These are phyloP conservation scores for Ceratobasidium sp. DNA, from an alignment of 1,284 basidiomycete species.

Conservation along the genomic window DNA sequence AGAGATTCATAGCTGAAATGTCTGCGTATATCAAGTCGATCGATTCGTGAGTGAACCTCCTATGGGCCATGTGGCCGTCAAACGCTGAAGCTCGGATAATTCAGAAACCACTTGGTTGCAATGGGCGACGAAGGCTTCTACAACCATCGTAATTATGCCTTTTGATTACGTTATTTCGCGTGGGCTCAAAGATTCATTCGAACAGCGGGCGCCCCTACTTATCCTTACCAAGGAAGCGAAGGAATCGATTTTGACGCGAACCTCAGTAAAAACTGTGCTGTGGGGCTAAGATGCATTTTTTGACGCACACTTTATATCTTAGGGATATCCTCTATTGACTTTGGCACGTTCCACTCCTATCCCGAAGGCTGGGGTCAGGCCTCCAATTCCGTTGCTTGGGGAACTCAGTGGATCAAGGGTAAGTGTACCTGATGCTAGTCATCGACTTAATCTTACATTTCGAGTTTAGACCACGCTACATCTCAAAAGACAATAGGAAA, in stretches of 20 bases:
- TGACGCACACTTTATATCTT: background rate
- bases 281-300: background rate
- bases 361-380: slow-evolving; percentile 43
- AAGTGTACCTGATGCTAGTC: background rate
- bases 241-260: slow-evolving; percentile 41
- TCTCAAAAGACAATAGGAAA: slow-evolving; percentile 60
- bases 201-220: slow-evolving; percentile 24
- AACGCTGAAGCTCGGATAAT: background rate
- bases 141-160: slow-evolving; percentile 34
- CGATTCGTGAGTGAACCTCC: slow-evolving; percentile 17
- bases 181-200: too few relatives aligned
- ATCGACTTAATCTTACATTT: background rate
- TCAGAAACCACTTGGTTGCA: slow-evolving; percentile 28
- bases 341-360: slow-evolving; percentile 42
- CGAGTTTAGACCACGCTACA: slow-evolving; percentile 62
- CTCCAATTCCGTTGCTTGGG: slow-evolving; percentile 52
- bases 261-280: slow-evolving; percentile 3
- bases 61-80: too few relatives aligned
- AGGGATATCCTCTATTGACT: slow-evolving; percentile 42
- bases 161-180: background rate
- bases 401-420: slow-evolving; percentile 53
- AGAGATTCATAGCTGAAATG: slow-evolving; percentile 8
- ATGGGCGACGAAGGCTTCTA: slow-evolving; percentile 43
- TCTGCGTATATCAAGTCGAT: slow-evolving; percentile 43
- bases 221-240: slow-evolving; percentile 34